These are phyloP conservation scores for Vigna angularis DNA, from an alignment of 306 rosid species.

Conservation along the genomic window DNA sequence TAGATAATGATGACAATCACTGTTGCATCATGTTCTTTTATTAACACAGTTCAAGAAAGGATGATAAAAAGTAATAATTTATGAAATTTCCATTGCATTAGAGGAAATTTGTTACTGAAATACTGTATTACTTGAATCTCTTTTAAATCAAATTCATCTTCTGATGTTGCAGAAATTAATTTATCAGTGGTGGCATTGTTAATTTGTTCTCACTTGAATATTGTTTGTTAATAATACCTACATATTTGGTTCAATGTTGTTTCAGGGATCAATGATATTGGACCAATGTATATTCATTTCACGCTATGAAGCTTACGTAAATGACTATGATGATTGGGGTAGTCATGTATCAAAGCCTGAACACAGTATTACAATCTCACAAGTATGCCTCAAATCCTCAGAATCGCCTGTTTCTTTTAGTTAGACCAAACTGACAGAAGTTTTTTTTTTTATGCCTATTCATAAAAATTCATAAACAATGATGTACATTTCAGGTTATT, in stretches of 20 bases:
- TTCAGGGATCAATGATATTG: slow-evolving; percentile 80
- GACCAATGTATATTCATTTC: slow-evolving; percentile 77
- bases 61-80: neutral
- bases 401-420: slow-evolving; percentile 22
- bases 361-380: slow-evolving; percentile 48
- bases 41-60: slow-evolving; percentile 2
- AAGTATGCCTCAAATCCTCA: slow-evolving; percentile 50
- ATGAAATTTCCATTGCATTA: neutral
- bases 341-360: slow-evolving; percentile 49
- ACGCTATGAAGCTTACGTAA: slow-evolving; percentile 60
- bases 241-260: slow-evolving; percentile 38
- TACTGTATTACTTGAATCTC: neutral
- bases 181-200: slow-evolving; percentile 3
- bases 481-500: neutral
- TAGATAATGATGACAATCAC: neutral
- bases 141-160: slow-evolving; percentile 15
- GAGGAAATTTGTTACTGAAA: slow-evolving; percentile 7
- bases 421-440: slow-evolving; percentile 8
- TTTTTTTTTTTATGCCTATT: slow-evolving; percentile 1
- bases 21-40: neutral
- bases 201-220: neutral
- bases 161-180: slow-evolving; percentile 24
- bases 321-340: slow-evolving; percentile 61
- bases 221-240: slow-evolving; percentile 18
- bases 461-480: neutral